Percentiles rank a stretch among this genome's conserved stretches.
Conservation (phyloP, 2,329 filamentous ascomycete genomes). For the Chaetomium globosum region DNA sequence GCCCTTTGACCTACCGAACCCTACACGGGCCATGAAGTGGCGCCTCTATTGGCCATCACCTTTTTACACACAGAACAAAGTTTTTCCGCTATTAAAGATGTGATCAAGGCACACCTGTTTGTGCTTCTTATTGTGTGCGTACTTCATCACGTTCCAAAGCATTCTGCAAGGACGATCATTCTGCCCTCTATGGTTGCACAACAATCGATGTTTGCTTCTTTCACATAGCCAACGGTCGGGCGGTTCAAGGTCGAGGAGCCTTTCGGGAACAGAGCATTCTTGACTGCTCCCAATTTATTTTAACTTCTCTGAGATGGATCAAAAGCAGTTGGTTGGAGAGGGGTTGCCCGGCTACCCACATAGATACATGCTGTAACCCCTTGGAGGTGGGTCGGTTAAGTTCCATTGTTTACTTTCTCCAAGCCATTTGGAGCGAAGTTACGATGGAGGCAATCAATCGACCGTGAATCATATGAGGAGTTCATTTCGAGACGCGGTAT, state of each 20-base stretch:
- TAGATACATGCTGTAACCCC: neutral
- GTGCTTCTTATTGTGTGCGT: neutral
- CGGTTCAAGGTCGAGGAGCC: neutral
- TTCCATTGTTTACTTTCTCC: neutral
- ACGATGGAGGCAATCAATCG: too few species aligned
- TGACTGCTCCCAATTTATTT: neutral
- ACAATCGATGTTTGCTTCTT: neutral
- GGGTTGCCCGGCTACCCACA: too few species aligned
- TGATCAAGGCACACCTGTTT: neutral
- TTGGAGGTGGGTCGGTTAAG: neutral
- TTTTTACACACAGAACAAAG: too few species aligned
- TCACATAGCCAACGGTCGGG: neutral
- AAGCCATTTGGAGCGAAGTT: too few species aligned
- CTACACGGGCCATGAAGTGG: too few species aligned
- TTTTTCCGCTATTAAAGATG: neutral
- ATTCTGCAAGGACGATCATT: neutral
- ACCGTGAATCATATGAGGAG: too few species aligned
- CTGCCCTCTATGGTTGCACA: neutral
- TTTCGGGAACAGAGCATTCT: neutral
- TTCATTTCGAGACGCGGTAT: too few species aligned
- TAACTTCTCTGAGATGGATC: neutral
- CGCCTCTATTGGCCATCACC: too few species aligned
- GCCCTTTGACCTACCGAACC: too few species aligned
- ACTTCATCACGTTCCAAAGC: constrained; percentile 1
- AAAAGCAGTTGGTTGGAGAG: neutral